Evolutionary conservation across 805 yeast genomes (phyloP).

Genomic region (Metschnikowia santaceciliae): DNA sequence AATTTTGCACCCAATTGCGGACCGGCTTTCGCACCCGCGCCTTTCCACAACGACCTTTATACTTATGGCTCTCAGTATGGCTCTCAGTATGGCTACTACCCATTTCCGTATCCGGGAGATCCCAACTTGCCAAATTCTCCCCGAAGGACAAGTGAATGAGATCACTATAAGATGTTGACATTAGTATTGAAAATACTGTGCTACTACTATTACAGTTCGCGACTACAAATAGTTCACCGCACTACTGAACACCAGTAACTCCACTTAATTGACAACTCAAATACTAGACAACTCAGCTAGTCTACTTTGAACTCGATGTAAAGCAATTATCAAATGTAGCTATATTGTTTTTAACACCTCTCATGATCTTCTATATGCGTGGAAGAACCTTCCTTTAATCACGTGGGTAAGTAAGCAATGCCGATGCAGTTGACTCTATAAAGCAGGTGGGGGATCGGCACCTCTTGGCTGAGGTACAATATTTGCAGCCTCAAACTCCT

Average conservation of each 20-base stretch:
- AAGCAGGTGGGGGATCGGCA: slow-evolving; percentile 18
- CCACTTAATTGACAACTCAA: too few species aligned
- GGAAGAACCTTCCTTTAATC: not conserved
- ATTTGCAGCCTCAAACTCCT: slow-evolving; percentile 21
- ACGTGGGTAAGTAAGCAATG: not conserved
- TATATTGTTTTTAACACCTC: too few species aligned
- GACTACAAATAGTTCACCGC: too few species aligned
- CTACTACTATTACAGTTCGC: too few species aligned
- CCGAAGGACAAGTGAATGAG: not conserved
- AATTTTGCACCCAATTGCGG: slow-evolving; percentile 2
- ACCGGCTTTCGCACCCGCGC: slow-evolving; percentile 2
- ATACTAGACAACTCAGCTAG: too few species aligned
- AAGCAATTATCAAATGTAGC: too few species aligned
- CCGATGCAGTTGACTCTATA: slow-evolving; percentile 2
- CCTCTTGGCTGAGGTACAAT: slow-evolving; percentile 27
- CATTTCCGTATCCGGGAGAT: not conserved
- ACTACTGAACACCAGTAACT: too few species aligned
- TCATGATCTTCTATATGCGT: not conserved
- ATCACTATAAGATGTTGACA: not conserved
- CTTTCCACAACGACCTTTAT: not conserved
- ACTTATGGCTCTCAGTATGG: not conserved
- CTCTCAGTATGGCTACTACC: slow-evolving; percentile 1
- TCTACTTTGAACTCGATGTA: too few species aligned
- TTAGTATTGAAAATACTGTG: too few species aligned
- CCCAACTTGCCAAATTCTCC: not conserved